These are phyloP conservation scores for Trifolium fragiferum DNA, from an alignment of 306 rosid genomes.

Conservation along the genomic window DNA sequence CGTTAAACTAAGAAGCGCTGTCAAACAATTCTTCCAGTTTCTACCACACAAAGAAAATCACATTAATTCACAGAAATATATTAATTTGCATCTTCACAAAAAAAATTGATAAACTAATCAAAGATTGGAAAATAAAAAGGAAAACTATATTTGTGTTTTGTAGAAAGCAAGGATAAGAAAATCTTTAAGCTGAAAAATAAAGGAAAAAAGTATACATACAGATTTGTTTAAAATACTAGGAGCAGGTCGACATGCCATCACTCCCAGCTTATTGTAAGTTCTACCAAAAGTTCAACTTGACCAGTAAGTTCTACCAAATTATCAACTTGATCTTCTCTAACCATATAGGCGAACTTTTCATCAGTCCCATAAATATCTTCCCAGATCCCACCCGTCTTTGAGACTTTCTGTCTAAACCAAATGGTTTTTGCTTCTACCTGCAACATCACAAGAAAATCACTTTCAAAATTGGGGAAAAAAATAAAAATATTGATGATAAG, in stretches of 20 bases:
- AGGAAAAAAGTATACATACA: neutral
- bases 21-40: too few relatives aligned
- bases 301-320: conserved; percentile 96
- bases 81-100: conserved; percentile 28
- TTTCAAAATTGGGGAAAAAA: conserved; percentile 9
- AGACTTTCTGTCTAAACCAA: conserved; percentile 81
- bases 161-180: neutral
- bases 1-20: neutral
- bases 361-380: conserved; percentile 90
- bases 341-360: conserved; percentile 87
- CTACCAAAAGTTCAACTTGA: conserved; percentile 94
- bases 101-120: neutral
- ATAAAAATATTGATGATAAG: conserved; percentile 11
- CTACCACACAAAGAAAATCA: too few relatives aligned
- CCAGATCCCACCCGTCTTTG: conserved; percentile 89
- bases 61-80: neutral
- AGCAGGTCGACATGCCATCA: conserved; percentile 98
- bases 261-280: conserved; percentile 93
- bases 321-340: conserved; percentile 93
- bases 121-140: neutral
- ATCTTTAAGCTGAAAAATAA: conserved; percentile 9
- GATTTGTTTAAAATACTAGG: conserved; percentile 58
- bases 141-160: neutral
- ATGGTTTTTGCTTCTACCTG: conserved; percentile 97
- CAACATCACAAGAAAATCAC: conserved; percentile 41